Conservation (phyloP, 1,284 basidiomycete species). For the Puccinia triticina region DNA sequence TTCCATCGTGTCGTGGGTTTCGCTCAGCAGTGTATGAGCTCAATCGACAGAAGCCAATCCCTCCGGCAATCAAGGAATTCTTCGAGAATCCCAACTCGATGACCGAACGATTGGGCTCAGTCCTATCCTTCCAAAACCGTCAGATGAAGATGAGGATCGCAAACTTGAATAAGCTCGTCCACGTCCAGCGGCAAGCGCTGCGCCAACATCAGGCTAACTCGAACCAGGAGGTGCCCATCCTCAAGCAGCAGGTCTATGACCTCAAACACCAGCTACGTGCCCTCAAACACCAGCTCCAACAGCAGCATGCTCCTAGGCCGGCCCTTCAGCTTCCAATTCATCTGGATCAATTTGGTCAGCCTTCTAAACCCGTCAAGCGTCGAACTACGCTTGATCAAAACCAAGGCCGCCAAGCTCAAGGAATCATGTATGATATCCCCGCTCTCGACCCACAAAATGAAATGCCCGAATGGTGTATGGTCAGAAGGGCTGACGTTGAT, state of each 20-base stretch:
- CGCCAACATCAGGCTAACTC: background rate
- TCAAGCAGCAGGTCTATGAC: constrained; percentile 27
- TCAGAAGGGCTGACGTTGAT: background rate
- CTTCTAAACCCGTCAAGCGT: background rate
- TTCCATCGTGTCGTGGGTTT: constrained; percentile 16
- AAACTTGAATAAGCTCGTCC: constrained; percentile 29
- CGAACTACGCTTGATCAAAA: constrained; percentile 1
- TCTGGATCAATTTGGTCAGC: background rate
- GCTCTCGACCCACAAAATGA: background rate
- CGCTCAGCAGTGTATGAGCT: constrained; percentile 22
- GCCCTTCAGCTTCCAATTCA: background rate
- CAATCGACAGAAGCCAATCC: background rate
- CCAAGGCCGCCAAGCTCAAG: background rate
- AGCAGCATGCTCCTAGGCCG: background rate
- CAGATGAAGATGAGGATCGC: constrained; percentile 34
- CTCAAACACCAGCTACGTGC: constrained; percentile 10
- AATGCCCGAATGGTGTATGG: background rate
- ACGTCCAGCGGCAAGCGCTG: constrained; percentile 15
- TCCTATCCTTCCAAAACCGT: constrained; percentile 27
- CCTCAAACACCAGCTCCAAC: background rate
- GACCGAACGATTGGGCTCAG: constrained; percentile 14
- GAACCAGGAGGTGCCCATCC: constrained; percentile 7
- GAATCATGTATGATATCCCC: background rate
- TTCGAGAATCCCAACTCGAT: constrained; percentile 25
- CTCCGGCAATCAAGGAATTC: constrained; percentile 21